phyloP scores from a whole-genome alignment of 768 basidiomycete species.

The Gymnopilus dilepis region DNA sequence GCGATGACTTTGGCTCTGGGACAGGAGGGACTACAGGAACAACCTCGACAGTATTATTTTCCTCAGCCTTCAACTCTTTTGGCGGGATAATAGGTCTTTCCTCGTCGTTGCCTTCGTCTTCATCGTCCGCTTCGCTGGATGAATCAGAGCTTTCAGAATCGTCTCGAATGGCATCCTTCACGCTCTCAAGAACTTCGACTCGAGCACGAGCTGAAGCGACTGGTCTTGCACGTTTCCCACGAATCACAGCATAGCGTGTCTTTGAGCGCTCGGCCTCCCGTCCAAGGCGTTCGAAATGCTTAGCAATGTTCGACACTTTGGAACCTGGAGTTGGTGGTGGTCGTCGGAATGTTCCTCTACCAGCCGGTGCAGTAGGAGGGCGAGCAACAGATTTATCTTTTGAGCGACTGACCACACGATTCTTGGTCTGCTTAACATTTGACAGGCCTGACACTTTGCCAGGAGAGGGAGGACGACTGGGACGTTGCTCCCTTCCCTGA shows the following conservation, averaged over 20 bases:
- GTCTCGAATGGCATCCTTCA: slow-evolving; percentile 83
- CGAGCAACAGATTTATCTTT: slow-evolving; percentile 53
- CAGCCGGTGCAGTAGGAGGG: slow-evolving; percentile 42
- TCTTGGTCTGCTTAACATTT: slow-evolving; percentile 41
- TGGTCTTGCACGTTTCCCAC: slow-evolving; percentile 86
- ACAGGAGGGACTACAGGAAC: slow-evolving; percentile 33
- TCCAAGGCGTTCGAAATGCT: slow-evolving; percentile 87
- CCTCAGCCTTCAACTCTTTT: slow-evolving; percentile 31
- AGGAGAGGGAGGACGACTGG: slow-evolving; percentile 53
- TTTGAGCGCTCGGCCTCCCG: slow-evolving; percentile 77
- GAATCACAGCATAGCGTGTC: slow-evolving; percentile 83
- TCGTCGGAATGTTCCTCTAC: slow-evolving; percentile 62
- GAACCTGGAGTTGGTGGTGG: slow-evolving; percentile 52
- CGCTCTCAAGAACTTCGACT: slow-evolving; percentile 86
- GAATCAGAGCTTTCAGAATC: slow-evolving; percentile 75
- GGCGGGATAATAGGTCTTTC: slow-evolving; percentile 34
- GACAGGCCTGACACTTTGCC: slow-evolving; percentile 36
- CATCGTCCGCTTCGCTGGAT: slow-evolving; percentile 61
- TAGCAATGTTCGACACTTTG: slow-evolving; percentile 87
- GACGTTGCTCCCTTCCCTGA: slow-evolving; percentile 47
- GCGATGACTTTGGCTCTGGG: slow-evolving; percentile 9
- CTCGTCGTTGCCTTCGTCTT: slow-evolving; percentile 55
- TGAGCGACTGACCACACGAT: slow-evolving; percentile 40
- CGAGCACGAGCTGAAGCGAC: slow-evolving; percentile 88
- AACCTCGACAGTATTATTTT: slow-evolving; percentile 28